These are phyloP conservation scores for Skeletonema grethae DNA, from an alignment of 108 stramenopile genomes.

Conservation along the genomic window DNA sequence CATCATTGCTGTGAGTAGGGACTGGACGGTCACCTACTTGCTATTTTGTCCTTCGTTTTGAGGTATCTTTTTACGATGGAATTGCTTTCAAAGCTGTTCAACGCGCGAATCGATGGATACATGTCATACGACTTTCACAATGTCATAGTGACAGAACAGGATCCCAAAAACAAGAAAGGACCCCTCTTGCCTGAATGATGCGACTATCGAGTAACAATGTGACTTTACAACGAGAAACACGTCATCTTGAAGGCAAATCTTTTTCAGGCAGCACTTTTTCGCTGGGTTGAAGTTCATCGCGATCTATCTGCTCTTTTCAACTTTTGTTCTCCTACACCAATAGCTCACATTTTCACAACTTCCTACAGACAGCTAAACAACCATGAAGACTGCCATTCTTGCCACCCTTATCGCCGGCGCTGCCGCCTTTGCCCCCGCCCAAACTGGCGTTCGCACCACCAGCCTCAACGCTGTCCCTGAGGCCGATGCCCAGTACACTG, in stretches of 20 bases:
- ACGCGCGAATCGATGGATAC: too few relatives aligned
- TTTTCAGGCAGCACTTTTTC: not conserved
- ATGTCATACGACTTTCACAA: too few relatives aligned
- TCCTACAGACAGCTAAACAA: not conserved
- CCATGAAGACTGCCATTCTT: slow-evolving; percentile 63
- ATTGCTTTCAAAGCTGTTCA: too few relatives aligned
- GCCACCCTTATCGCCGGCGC: slow-evolving; percentile 70
- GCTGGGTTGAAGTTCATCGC: not conserved
- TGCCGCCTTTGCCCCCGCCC: slow-evolving; percentile 56
- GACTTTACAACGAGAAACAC: not conserved
- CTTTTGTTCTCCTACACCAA: not conserved
- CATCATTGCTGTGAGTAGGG: too few relatives aligned
- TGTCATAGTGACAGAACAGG: too few relatives aligned
- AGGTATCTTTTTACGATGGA: too few relatives aligned
- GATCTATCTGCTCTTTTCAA: not conserved
- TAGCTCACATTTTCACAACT: not conserved
- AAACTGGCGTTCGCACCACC: slow-evolving; percentile 51
- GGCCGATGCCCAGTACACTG: slow-evolving; percentile 70
- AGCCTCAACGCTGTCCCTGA: slow-evolving; percentile 60
- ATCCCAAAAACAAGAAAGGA: too few relatives aligned
- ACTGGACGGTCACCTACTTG: too few relatives aligned
- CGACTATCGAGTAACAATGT: too few relatives aligned
- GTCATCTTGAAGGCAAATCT: slow-evolving; percentile 1
- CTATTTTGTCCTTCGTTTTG: too few relatives aligned
- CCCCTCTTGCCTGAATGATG: too few relatives aligned